A percentile compares a stretch with the other conserved stretches of the same genome.
Evolutionary conservation across 805 yeast species (phyloP).

Genomic region (Teunomyces pallodes): DNA sequence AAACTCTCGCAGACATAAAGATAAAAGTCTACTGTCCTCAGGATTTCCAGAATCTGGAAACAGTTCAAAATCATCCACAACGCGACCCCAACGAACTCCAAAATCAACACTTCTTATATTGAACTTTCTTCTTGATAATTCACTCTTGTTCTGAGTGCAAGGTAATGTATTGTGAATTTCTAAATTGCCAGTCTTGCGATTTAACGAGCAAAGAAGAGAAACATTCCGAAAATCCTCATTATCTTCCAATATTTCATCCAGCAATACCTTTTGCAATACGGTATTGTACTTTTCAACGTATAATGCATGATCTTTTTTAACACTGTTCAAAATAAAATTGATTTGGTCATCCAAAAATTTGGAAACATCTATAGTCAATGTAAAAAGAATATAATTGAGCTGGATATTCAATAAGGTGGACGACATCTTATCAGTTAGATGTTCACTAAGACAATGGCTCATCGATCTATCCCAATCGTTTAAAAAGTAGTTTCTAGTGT

Average conservation of each 20-base stretch:
- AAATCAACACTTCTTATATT: slow-evolving; percentile 4
- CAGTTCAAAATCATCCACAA: slow-evolving; percentile 1
- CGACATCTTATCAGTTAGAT: slow-evolving; percentile 20
- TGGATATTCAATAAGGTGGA: slow-evolving; percentile 35
- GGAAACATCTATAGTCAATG: slow-evolving; percentile 27
- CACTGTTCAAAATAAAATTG: not conserved
- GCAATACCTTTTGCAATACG: slow-evolving; percentile 4
- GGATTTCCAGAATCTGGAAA: not conserved
- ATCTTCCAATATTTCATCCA: slow-evolving; percentile 2
- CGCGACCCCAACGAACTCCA: slow-evolving; percentile 3
- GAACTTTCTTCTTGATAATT: slow-evolving; percentile 4
- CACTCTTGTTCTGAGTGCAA: slow-evolving; percentile 18
- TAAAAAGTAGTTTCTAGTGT: slow-evolving; percentile 12
- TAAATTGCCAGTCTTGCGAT: slow-evolving; percentile 35
- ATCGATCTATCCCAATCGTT: slow-evolving; percentile 33
- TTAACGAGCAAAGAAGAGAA: slow-evolving; percentile 31
- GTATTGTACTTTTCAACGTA: slow-evolving; percentile 6
- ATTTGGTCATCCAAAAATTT: slow-evolving; percentile 19
- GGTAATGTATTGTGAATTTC: slow-evolving; percentile 34
- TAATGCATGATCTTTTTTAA: slow-evolving; percentile 1
- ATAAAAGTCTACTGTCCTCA: slow-evolving; percentile 1
- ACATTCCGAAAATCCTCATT: slow-evolving; percentile 11
- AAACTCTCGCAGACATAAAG: slow-evolving; percentile 2
- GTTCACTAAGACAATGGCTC: slow-evolving; percentile 23
- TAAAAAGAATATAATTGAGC: slow-evolving; percentile 36